These are phyloP conservation scores for Moniliophthora roreri DNA, from an alignment of 1,284 basidiomycete genomes.

Conservation along the genomic window DNA sequence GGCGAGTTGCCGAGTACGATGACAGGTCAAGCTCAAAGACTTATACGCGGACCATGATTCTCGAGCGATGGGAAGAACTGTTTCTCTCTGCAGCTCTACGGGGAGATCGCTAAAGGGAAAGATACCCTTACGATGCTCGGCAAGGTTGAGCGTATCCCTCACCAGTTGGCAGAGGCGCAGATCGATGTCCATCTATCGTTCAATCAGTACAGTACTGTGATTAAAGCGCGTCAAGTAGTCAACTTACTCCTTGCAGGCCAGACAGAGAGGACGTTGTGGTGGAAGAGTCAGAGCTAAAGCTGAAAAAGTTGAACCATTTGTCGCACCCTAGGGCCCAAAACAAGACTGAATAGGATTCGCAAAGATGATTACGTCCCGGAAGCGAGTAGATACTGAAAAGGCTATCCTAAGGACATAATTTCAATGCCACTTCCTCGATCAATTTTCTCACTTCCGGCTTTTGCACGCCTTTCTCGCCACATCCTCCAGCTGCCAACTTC, in stretches of 20 bases:
- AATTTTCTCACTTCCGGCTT: constrained; percentile 66
- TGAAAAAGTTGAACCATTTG: too few species aligned
- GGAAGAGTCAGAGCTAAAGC: too few species aligned
- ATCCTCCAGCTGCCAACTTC: constrained; percentile 52
- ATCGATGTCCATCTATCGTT: too few species aligned
- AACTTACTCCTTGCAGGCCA: too few species aligned
- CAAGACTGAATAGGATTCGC: too few species aligned
- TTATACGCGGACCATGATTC: constrained; percentile 16
- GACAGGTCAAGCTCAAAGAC: constrained; percentile 17
- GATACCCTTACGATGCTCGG: not conserved
- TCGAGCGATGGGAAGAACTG: constrained; percentile 12
- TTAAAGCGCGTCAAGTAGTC: too few species aligned
- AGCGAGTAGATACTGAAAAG: too few species aligned
- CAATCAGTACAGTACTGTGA: too few species aligned
- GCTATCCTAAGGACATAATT: constrained; percentile 35
- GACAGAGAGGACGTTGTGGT: too few species aligned
- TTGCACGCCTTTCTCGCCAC: constrained; percentile 49
- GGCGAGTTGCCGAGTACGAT: constrained; percentile 8
- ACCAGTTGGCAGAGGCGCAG: too few species aligned
- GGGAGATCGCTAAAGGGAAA: constrained; percentile 16
- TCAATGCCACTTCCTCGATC: constrained; percentile 62
- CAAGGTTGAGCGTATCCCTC: too few species aligned
- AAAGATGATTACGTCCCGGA: not conserved
- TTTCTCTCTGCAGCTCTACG: constrained; percentile 17
- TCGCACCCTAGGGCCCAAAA: too few species aligned